Evolutionary conservation across 1,284 basidiomycete genomes (phyloP), one percentile per base, ranked within the genome.

Genomic region (Malassezia nana): DNA sequence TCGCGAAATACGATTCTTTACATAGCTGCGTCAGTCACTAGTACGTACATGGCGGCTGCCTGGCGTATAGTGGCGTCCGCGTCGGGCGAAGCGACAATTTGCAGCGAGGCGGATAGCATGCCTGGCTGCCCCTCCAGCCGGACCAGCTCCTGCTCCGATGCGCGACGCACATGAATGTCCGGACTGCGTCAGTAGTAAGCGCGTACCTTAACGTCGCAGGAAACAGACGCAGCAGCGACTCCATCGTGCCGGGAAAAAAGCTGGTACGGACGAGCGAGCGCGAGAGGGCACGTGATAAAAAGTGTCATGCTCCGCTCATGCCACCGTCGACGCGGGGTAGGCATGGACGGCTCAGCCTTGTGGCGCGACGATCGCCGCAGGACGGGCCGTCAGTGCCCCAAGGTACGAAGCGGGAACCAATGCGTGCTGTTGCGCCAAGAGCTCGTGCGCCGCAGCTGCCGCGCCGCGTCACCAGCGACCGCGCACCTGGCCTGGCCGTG

Each of bases 401-500:
- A 15, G n/a, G 12, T 7, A 15, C 31, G 4, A 15, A 32, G 31
- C 4, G 8, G n/a, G n/a, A n/a, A n/a, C n/a, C n/a, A n/a, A n/a
- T n/a, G n/a, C 30, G 38, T 8, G 22, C 38, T 6, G 6, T 18
- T 40, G 38, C 16, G 22, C 16, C 38, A 15, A 40, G 10, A 10
- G n/a, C 16, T 10, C 26, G 42, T 22, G 29, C 26, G 16, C 12
- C 25, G 43, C 26, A 40, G n/a, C n/a, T 40, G n/a, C 22, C 12
- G n/a, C 31, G 31, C 31, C 41, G 28, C 4, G 41, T 7, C 41
- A 28, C 22, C 24, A 10, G 24, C 24, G 25, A 4, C 8, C 22
- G n/a, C 28, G 41, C n/a, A n/a, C 16, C 24, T 1, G 35, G 35
- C 35, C 79, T 98, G 1, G 89, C 88, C 0, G 86, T 96, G 3